phyloP scores from a whole-genome alignment of 163 green algal genomes.

The Chlamydomonas reinhardtii region DNA sequence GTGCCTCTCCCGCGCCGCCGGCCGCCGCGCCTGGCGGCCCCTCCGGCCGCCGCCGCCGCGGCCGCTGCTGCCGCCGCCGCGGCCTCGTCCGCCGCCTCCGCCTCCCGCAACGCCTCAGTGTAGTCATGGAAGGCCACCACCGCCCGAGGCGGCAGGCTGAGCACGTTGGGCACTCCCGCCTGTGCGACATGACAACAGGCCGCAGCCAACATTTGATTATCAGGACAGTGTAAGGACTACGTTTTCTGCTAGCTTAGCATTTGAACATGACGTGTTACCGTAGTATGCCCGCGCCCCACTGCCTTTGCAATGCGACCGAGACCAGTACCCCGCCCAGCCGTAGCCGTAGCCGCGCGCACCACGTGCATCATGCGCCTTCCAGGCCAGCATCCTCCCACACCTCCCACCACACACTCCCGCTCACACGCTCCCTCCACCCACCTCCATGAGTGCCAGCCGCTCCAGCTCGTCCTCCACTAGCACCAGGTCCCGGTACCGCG shows the following conservation, averaged over 20 bases:
- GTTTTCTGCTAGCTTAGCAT: too few species aligned
- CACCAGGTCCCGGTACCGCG: neutral
- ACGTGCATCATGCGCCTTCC: neutral
- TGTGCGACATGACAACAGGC: neutral
- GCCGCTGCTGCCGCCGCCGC: too few species aligned
- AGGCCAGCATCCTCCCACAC: neutral
- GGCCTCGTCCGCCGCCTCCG: neutral
- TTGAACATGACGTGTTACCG: too few species aligned
- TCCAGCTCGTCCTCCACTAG: constrained; percentile 39
- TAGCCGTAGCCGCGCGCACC: too few species aligned
- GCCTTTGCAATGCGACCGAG: too few species aligned
- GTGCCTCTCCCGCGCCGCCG: too few species aligned
- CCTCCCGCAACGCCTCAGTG: neutral
- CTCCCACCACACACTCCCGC: too few species aligned
- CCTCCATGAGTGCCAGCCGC: constrained; percentile 20
- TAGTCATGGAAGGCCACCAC: neutral
- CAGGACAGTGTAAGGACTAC: too few species aligned
- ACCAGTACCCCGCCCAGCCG: too few species aligned
- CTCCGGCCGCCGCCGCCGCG: neutral
- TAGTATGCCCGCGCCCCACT: too few species aligned
- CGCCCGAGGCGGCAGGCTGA: constrained; percentile 25
- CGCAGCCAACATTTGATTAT: too few species aligned
- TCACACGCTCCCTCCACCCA: neutral
- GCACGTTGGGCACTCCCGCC: constrained; percentile 27
- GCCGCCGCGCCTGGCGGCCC: too few species aligned